phyloP scores from a whole-genome alignment of 2,329 filamentous ascomycete species.

The Pestalotiopsis sp. region DNA sequence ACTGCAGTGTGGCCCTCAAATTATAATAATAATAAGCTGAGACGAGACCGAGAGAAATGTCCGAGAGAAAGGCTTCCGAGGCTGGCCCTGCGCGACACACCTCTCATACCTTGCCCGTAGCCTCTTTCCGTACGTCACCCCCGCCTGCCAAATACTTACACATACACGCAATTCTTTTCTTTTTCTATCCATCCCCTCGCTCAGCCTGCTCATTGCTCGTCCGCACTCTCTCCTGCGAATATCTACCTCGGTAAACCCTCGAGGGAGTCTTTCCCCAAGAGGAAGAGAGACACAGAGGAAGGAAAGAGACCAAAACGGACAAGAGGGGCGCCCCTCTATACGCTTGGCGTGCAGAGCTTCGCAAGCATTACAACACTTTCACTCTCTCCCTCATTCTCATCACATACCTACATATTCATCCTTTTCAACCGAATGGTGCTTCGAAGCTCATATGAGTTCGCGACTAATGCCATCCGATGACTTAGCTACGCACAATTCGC shows the following conservation, averaged over 20 bases:
- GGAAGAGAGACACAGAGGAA: background rate
- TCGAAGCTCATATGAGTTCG: constrained; percentile 14
- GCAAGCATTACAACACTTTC: background rate
- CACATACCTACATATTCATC: constrained; percentile 12
- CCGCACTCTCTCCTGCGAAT: background rate
- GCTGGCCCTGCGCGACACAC: constrained; percentile 41
- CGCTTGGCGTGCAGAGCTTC: too few relatives aligned
- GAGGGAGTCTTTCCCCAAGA: background rate
- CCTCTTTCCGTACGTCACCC: constrained; percentile 50
- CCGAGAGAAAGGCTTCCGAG: constrained; percentile 45
- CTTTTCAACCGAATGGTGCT: constrained; percentile 16
- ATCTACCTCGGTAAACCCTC: background rate
- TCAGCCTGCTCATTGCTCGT: background rate
- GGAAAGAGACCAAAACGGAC: background rate
- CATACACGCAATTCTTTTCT: background rate
- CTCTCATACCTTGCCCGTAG: constrained; percentile 44
- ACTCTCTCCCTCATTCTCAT: background rate
- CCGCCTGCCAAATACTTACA: background rate
- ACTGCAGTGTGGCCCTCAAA: constrained; percentile 9
- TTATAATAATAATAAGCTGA: background rate
- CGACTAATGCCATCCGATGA: constrained; percentile 30
- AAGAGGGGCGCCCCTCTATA: too few relatives aligned
- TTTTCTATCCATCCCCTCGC: background rate
- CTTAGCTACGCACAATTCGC: constrained; percentile 67
- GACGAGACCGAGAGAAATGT: constrained; percentile 32